Evolutionary conservation across 1,284 basidiomycete genomes (phyloP), one percentile per base, ranked within the genome.

Genomic region (Apiotrichum gracile): DNA sequence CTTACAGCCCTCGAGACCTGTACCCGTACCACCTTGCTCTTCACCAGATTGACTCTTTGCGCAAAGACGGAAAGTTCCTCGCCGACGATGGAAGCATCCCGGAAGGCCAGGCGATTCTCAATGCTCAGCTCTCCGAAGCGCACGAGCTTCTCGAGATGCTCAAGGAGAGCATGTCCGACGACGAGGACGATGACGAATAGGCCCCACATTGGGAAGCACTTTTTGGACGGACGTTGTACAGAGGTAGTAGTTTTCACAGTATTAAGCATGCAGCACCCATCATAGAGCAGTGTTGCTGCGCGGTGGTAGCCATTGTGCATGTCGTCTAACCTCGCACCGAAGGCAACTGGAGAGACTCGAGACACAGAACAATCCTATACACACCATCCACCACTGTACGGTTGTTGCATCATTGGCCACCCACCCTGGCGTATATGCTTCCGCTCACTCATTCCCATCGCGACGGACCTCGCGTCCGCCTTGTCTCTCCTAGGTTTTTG

Each of bases 21-120:
- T 98, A 98, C 76, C 94, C 94, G 24, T 97, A 97, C 77, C 92
- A 96, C 77, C 81, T 97, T 16, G 93, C 92, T 4, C 79, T 97
- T 50, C 88, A 93, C 75, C 93, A 97, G 77, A 94, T 98, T 64
- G 94, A 97, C 72, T 85, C 84, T 1, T 79, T 97, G 78, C 83
- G 93, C 47, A 87, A 87, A 70, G 92, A 97, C 64, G 93, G 92
- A 51, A 91, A 89, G 69, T 97, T 98, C 68, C 78, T 91, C 37
- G 89, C 91, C 34, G 75, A 78, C 52, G 79, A 82, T 53, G 77
- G 77, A 27, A 71, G 62, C 25, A 83, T 97, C 57, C 94, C 94
- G 0, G 96, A 98, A 73, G 94, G 94, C 5, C 94, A 98, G 71
- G 94, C 91, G 22, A 93, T 97, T 63, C 81, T 99, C 51, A 90